A percentile compares a stretch with the other conserved stretches of the same genome.
Evolutionary conservation across 306 rosid genomes (phyloP).

Genomic region (Quercus mongolica): DNA sequence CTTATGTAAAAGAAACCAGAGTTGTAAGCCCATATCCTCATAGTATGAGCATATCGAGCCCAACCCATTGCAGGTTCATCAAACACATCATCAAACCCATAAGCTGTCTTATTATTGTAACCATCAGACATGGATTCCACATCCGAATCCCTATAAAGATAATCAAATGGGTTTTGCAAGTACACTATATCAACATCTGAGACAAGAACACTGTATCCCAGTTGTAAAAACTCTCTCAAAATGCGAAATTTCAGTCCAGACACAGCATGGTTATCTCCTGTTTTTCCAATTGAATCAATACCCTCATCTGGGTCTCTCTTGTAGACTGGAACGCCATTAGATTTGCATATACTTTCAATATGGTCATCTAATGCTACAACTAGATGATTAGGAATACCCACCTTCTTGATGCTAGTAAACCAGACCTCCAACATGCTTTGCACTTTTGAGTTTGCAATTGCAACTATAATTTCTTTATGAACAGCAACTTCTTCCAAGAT

Average conservation of each 20-base stretch:
- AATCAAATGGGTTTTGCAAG: slow-evolving; percentile 85
- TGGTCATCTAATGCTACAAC: slow-evolving; percentile 69
- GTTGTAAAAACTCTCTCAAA: slow-evolving; percentile 79
- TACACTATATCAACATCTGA: slow-evolving; percentile 86
- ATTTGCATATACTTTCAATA: slow-evolving; percentile 63
- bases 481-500: slow-evolving; percentile 64
- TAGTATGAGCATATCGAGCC: slow-evolving; percentile 33
- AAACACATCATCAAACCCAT: slow-evolving; percentile 80
- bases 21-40: slow-evolving; percentile 94
- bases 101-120: slow-evolving; percentile 73
- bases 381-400: slow-evolving; percentile 68
- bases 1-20: slow-evolving; percentile 88
- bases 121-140: slow-evolving; percentile 95
- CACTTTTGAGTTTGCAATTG: slow-evolving; percentile 74
- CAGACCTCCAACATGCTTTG: slow-evolving; percentile 65
- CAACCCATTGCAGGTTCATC: slow-evolving; percentile 85
- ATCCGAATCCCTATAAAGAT: slow-evolving; percentile 81
- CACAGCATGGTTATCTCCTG: slow-evolving; percentile 77
- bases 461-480: slow-evolving; percentile 65
- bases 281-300: slow-evolving; percentile 55
- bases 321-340: slow-evolving; percentile 69
- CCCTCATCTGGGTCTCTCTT: slow-evolving; percentile 74
- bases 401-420: slow-evolving; percentile 70
- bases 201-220: slow-evolving; percentile 80
- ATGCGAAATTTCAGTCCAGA: slow-evolving; percentile 76